Conservation (phyloP, 345 rosid genomes). For the Eutrema japonicum region DNA sequence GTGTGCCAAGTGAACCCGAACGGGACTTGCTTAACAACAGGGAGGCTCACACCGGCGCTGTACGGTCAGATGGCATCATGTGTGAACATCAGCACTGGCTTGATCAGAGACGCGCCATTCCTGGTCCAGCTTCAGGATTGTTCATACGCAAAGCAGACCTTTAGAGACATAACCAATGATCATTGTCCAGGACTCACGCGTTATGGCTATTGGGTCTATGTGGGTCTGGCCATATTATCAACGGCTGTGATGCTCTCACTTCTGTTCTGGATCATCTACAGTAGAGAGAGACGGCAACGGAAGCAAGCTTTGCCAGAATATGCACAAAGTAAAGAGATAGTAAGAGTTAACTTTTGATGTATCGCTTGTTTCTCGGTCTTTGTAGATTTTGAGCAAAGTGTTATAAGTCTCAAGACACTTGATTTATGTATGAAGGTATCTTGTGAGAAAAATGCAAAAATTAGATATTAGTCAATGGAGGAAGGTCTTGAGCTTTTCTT, state of each 20-base stretch:
- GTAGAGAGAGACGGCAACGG: constrained; percentile 68
- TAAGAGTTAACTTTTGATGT: constrained; percentile 43
- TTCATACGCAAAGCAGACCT: constrained; percentile 77
- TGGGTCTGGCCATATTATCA: constrained; percentile 73
- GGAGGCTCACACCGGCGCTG: constrained; percentile 74
- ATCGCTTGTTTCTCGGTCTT: background rate
- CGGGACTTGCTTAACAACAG: constrained; percentile 69
- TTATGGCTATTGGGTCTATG: constrained; percentile 66
- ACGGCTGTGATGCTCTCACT: constrained; percentile 91
- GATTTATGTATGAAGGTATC: constrained; percentile 10
- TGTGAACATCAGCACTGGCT: constrained; percentile 59
- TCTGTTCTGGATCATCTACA: constrained; percentile 72
- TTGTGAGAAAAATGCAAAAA: constrained; percentile 11
- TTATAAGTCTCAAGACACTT: background rate
- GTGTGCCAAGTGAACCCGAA: constrained; percentile 74
- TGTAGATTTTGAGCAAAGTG: constrained; percentile 11
- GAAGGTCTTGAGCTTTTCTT: constrained; percentile 10
- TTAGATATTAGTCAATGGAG: constrained; percentile 25
- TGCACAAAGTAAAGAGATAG: constrained; percentile 36
- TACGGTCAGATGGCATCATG: constrained; percentile 72
- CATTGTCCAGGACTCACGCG: constrained; percentile 70
- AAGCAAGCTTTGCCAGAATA: constrained; percentile 33
- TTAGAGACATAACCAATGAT: constrained; percentile 57
- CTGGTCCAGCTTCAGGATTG: constrained; percentile 74
- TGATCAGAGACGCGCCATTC: constrained; percentile 67